Percentiles rank a stretch among this genome's conserved stretches.
Evolutionary conservation across 1,284 basidiomycete species (phyloP).

Genomic region (Singerocomus rubriflavus): DNA sequence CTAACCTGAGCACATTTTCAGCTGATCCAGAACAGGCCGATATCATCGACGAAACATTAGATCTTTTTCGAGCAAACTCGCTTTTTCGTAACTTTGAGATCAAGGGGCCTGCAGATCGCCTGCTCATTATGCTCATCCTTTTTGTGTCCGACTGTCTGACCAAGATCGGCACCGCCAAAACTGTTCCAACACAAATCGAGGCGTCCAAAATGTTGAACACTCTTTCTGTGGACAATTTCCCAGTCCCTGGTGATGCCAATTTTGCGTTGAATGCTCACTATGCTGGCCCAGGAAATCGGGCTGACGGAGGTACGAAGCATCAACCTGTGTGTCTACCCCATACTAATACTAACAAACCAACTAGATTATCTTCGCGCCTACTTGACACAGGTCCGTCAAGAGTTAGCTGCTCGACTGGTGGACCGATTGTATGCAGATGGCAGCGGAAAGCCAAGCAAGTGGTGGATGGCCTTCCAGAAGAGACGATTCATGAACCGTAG

Average conservation of each 20-base stretch:
- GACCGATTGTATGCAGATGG: constrained; percentile 88
- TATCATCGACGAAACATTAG: constrained; percentile 94
- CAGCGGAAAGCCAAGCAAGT: constrained; percentile 92
- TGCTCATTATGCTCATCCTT: constrained; percentile 96
- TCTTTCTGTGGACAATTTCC: constrained; percentile 88
- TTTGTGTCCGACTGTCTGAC: constrained; percentile 97
- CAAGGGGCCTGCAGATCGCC: constrained; percentile 95
- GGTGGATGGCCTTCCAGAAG: constrained; percentile 99
- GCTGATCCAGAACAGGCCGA: constrained; percentile 81
- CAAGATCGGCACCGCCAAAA: constrained; percentile 72
- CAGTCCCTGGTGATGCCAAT: constrained; percentile 93
- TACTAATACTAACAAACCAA: constrained; percentile 3
- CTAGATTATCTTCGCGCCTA: constrained; percentile 88
- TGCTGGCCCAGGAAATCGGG: constrained; percentile 71
- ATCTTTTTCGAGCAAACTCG: constrained; percentile 98
- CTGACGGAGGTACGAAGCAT: constrained; percentile 73
- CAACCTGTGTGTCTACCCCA: not conserved
- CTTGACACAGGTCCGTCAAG: constrained; percentile 89
- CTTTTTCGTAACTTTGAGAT: constrained; percentile 99
- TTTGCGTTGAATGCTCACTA: constrained; percentile 96
- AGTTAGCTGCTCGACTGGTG: constrained; percentile 82
- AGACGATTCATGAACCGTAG: constrained; percentile 93
- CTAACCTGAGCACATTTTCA: constrained; percentile 26
- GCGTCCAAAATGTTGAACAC: constrained; percentile 89
- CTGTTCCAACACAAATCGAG: constrained; percentile 76